Evolutionary conservation across 345 rosid species (phyloP), one percentile per base, ranked within the genome.

Genomic region (Lumnitzera racemosa): DNA sequence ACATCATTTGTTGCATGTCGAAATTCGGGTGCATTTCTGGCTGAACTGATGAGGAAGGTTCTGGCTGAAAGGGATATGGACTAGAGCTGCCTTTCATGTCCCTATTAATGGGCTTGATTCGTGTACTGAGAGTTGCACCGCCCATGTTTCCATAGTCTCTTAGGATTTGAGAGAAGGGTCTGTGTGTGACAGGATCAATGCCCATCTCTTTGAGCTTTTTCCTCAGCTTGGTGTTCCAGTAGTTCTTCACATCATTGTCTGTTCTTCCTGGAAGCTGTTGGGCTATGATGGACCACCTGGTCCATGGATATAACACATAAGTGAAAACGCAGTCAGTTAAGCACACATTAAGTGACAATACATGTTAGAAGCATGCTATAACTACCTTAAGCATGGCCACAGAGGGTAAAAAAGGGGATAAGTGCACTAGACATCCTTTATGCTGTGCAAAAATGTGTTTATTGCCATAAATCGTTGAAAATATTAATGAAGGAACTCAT

Each of bases 171-270:
- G 99, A 90, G 69, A 90, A 88, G 1, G 99, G 96, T 51, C 82
- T 84, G 54, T 94, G 99, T 41, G 97, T 90, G 58, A 88, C 86
- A 31, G 87, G 99, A 70, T 94, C 99, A 48, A 94, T 94, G 24
- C 99, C 99, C 91, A 84, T 88, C 51, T 84, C 90, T n/a, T 77
- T 60, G 29, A 94, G 90, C 81, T 84, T 94, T 80, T 90, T 90
- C 74, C 78, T 81, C 25, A 90, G 86, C 79, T 78, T 90, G 3
- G 96, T 79, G 77, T 94, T 94, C 97, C 99, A 88, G 76, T 84
- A 78, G 67, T 88, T 94, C 57, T 94, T 94, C 63, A 94, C 96
- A 67, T 94, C 97, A 52, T 90, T 89, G 70, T 90, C 97, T 36
- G 95, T 90, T 76, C 96, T 83, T 16, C 97, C 99, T 2, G 96